A percentile compares a stretch with the other conserved stretches of the same genome.
Conservation (phyloP, 2,329 filamentous ascomycete species). For the Bisporella sp. region DNA sequence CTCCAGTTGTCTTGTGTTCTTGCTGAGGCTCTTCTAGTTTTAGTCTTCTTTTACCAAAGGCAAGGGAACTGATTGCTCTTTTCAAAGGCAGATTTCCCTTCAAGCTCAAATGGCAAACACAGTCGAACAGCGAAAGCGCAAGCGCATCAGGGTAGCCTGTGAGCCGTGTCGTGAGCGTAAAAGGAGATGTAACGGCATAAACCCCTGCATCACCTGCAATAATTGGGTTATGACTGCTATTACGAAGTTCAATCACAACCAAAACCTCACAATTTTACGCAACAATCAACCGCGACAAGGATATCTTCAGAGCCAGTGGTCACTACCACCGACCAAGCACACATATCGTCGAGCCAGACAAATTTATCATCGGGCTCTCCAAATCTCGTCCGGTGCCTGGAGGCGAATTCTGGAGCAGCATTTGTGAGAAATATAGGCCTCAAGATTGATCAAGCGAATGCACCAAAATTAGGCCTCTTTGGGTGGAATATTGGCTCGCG, state of each 20-base stretch:
- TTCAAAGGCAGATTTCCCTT: too few species aligned
- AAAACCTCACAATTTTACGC: background rate
- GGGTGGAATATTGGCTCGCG: slow-evolving; percentile 29
- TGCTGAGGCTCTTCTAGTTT: too few species aligned
- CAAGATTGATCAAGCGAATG: slow-evolving; percentile 11
- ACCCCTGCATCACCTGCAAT: background rate
- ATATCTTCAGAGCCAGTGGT: background rate
- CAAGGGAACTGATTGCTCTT: too few species aligned
- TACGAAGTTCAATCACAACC: background rate
- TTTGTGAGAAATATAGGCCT: background rate
- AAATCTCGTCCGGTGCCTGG: too few species aligned
- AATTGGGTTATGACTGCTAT: background rate
- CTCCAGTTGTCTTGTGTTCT: too few species aligned
- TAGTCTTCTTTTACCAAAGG: too few species aligned
- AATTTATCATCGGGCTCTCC: too few species aligned
- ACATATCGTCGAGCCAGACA: background rate
- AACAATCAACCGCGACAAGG: background rate
- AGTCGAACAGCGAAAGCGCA: too few species aligned
- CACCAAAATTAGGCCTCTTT: slow-evolving; percentile 29
- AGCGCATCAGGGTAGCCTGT: background rate
- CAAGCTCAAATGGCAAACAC: too few species aligned
- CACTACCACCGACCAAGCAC: background rate
- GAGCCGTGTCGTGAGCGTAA: background rate
- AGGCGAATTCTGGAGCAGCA: background rate
- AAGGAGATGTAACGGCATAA: background rate